Percentiles rank a stretch among this genome's conserved stretches.
Evolutionary conservation across 2,329 filamentous ascomycete genomes (phyloP).

Genomic region (Stemphylium vesicarium): DNA sequence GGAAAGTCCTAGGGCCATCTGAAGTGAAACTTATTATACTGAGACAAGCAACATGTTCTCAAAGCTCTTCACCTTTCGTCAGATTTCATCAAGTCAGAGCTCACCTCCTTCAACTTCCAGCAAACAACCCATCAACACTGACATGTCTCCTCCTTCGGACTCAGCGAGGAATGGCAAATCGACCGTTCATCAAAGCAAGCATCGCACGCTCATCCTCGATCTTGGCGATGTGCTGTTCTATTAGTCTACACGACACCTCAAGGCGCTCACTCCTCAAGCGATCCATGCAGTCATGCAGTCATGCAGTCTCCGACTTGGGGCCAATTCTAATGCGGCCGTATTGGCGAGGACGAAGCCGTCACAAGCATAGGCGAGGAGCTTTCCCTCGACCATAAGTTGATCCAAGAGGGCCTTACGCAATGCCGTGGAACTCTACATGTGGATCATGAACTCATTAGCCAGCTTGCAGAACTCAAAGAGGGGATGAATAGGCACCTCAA

Average conservation of each 20-base stretch:
- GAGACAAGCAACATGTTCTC: neutral
- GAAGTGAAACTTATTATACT: neutral
- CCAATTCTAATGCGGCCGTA: slow-evolving; percentile 33
- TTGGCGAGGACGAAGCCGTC: slow-evolving; percentile 29
- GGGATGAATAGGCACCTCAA: slow-evolving; percentile 19
- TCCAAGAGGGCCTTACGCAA: slow-evolving; percentile 37
- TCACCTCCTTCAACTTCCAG: neutral
- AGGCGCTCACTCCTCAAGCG: slow-evolving; percentile 23
- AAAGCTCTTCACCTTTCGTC: neutral
- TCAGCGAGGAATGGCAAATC: neutral
- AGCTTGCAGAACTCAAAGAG: slow-evolving; percentile 24
- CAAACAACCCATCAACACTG: neutral
- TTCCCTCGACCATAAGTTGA: slow-evolving; percentile 26
- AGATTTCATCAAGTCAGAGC: neutral
- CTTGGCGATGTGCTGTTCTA: slow-evolving; percentile 47
- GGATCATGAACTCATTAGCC: slow-evolving; percentile 26
- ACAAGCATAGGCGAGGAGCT: slow-evolving; percentile 26
- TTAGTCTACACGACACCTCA: slow-evolving; percentile 36
- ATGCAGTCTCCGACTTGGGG: slow-evolving; percentile 38
- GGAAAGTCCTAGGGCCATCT: too few relatives aligned
- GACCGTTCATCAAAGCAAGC: neutral
- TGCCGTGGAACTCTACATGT: slow-evolving; percentile 35
- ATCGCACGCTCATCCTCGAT: slow-evolving; percentile 39
- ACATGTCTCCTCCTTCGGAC: too few relatives aligned
- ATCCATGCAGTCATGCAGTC: slow-evolving; percentile 34